Evolutionary conservation across 2,329 filamentous ascomycete species (phyloP).

Genomic region (Pezicula rhizophila): DNA sequence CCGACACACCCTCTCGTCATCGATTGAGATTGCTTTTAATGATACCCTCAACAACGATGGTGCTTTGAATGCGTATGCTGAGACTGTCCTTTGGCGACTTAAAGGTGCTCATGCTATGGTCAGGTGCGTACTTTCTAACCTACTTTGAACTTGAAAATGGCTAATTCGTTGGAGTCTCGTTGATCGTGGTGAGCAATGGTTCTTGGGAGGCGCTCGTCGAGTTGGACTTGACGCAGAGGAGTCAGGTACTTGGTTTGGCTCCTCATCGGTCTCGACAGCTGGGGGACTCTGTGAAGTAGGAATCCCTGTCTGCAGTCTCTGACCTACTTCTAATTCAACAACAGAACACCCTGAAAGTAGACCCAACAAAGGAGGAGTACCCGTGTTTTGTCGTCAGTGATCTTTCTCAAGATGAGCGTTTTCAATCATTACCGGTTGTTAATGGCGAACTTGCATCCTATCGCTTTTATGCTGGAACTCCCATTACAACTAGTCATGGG

Average conservation of each 20-base stretch:
- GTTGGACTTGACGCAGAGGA: background rate
- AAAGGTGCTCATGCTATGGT: slow-evolving; percentile 23
- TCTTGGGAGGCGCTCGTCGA: slow-evolving; percentile 19
- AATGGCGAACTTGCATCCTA: slow-evolving; percentile 15
- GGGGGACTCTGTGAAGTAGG: slow-evolving; percentile 24
- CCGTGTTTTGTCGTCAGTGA: slow-evolving; percentile 20
- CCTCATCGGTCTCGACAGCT: slow-evolving; percentile 15
- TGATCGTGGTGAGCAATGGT: slow-evolving; percentile 22
- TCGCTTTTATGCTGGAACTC: slow-evolving; percentile 22
- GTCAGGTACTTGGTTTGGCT: slow-evolving; percentile 21
- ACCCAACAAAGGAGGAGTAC: slow-evolving; percentile 11
- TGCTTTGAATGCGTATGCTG: slow-evolving; percentile 31
- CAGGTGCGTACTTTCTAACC: slow-evolving; percentile 11
- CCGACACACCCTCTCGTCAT: slow-evolving; percentile 3
- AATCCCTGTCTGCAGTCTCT: background rate
- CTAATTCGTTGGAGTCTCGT: slow-evolving; percentile 11
- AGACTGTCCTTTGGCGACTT: slow-evolving; percentile 42
- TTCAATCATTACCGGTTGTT: slow-evolving; percentile 16
- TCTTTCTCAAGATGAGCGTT: slow-evolving; percentile 16
- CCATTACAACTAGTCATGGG: slow-evolving; percentile 19
- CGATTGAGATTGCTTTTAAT: slow-evolving; percentile 14
- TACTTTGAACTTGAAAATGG: background rate
- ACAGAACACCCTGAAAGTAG: slow-evolving; percentile 16
- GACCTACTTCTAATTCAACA: background rate
- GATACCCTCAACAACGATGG: slow-evolving; percentile 21